Evolutionary conservation across 75 land plant species (phyloP), one percentile per base, ranked within the genome.

Genomic region (Sequoia sempervirens): DNA sequence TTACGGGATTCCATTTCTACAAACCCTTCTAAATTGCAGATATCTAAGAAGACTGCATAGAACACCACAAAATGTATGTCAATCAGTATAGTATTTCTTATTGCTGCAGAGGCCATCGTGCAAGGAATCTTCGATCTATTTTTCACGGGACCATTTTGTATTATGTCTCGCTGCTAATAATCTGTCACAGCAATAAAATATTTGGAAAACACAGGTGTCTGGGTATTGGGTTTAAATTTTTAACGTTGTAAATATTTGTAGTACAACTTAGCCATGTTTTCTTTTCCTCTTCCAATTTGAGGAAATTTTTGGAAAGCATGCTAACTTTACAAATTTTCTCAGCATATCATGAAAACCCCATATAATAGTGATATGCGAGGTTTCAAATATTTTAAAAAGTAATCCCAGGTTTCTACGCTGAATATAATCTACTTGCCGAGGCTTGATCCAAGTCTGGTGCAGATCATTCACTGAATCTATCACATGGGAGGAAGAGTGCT

Each of bases 1-100:
- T 70, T 50, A 14, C 88, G 96, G 58, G 92, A 89, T 5, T 79
- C 89, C 28, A 92, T 94, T 34, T 84, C 88, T 26, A 87, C 86
- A 26, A 50, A 30, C 37, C 92, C 90, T 26, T 78, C 32, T 75
- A 45, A 78, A 78, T 28, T 4, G 45, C 14, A 43, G 45, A 26
- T 43, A n/a, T 76, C 80, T 10, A 78, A 43, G 50, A 78, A 78
- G 30, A 2, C 9, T 11, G 52, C 80, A 45, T 78, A 26, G 45
- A 3, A 76, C 38, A 23, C 12, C 4, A n/a, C 30, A 20, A 23
- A 78, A 26, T 23, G 10, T n/a, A 5, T 11, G 12, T 26, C 13
- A 15, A 12, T 12, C 4, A 28, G 28, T 37, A 26, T 41, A n/a
- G 28, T 26, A 43, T 45, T 45, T 78, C 80, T 78, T 43, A 2